Percentiles rank a stretch among this genome's conserved stretches.
Evolutionary conservation across 768 basidiomycete genomes (phyloP).

Genomic region (Floccularia luteovirens): DNA sequence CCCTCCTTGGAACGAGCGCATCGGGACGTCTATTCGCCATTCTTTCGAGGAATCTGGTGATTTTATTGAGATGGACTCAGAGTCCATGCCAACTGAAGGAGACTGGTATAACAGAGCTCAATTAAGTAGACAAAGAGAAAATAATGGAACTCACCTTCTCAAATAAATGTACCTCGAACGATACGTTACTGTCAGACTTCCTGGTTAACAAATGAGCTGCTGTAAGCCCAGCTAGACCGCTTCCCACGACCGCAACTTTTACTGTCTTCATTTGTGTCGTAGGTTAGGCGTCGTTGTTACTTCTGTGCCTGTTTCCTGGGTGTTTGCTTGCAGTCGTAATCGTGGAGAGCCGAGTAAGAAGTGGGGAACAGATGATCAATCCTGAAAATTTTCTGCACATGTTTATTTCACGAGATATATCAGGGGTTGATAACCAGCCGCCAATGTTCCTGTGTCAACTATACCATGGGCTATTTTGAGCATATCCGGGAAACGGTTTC

Average conservation of each 20-base stretch:
- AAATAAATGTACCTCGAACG: constrained; percentile 64
- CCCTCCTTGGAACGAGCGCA: constrained; percentile 81
- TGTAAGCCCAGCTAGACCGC: constrained; percentile 68
- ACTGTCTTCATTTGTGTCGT: too few species aligned
- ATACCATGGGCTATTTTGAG: too few species aligned
- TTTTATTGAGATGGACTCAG: constrained; percentile 43
- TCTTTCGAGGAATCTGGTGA: constrained; percentile 24
- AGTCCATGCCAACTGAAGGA: constrained; percentile 59
- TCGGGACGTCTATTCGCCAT: constrained; percentile 69
- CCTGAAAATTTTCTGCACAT: too few species aligned
- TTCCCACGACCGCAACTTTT: constrained; percentile 65
- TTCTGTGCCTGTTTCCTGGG: too few species aligned
- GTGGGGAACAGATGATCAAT: too few species aligned
- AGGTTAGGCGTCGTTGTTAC: too few species aligned
- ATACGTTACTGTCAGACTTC: constrained; percentile 23
- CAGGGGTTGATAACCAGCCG: too few species aligned
- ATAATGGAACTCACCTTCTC: constrained; percentile 48
- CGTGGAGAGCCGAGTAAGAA: too few species aligned
- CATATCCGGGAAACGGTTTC: too few species aligned
- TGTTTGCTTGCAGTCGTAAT: too few species aligned
- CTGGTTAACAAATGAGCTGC: constrained; percentile 50
- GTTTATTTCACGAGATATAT: too few species aligned
- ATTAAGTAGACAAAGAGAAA: neutral
- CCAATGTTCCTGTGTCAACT: too few species aligned
- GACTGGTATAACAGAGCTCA: constrained; percentile 25